Evolutionary conservation across 2,329 filamentous ascomycete species (phyloP).

Genomic region (Xylaria sp.): DNA sequence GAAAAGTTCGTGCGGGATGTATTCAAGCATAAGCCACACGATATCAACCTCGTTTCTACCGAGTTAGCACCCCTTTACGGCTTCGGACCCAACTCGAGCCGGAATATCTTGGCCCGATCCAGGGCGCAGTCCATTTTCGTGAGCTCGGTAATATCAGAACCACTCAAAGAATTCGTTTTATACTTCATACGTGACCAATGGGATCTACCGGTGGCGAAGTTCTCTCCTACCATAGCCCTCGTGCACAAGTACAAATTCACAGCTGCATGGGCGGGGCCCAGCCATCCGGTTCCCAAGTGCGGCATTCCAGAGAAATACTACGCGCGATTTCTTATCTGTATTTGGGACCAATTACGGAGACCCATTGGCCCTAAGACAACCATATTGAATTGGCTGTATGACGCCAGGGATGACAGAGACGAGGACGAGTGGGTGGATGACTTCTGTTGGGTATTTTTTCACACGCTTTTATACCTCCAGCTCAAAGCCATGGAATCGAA

Average conservation of each 20-base stretch:
- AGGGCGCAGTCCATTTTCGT: conserved; percentile 40
- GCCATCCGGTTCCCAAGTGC: not conserved
- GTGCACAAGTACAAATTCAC: conserved; percentile 19
- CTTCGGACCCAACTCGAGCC: conserved; percentile 32
- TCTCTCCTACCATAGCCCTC: conserved; percentile 23
- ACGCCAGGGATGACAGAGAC: not conserved
- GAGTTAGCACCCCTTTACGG: conserved; percentile 42
- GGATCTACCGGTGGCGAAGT: conserved; percentile 37
- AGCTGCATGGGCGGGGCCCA: conserved; percentile 1
- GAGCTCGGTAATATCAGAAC: conserved; percentile 30
- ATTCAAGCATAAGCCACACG: conserved; percentile 34
- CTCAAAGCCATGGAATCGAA: conserved; percentile 39
- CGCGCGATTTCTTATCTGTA: conserved; percentile 38
- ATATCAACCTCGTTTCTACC: conserved; percentile 35
- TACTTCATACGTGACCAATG: conserved; percentile 32
- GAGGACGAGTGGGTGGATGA: conserved; percentile 27
- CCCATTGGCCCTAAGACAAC: not conserved
- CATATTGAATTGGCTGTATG: conserved; percentile 40
- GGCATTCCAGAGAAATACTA: conserved; percentile 40
- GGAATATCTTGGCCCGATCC: conserved; percentile 31
- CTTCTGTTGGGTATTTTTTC: conserved; percentile 41
- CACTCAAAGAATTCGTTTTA: conserved; percentile 37
- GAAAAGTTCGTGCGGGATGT: conserved; percentile 34
- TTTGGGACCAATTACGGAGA: conserved; percentile 1
- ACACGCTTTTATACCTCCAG: conserved; percentile 44